A percentile compares a stretch with the other conserved stretches of the same genome.
phyloP scores from a whole-genome alignment of 2,329 filamentous ascomycete genomes.

The Trichophaea hybrida region DNA sequence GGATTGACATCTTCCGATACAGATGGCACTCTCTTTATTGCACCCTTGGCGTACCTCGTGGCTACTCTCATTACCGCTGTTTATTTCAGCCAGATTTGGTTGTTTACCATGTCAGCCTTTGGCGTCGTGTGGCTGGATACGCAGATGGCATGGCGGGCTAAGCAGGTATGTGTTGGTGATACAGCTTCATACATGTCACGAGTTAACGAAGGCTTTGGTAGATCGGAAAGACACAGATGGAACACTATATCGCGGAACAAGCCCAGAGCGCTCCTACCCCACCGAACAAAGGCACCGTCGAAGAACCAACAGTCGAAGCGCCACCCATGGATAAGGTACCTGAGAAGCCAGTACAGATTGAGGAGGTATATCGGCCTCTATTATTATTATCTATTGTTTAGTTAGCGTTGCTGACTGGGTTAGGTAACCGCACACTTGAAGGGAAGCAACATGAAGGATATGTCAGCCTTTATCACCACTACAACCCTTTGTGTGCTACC shows the following conservation, averaged over 20 bases:
- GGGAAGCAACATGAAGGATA: no score
- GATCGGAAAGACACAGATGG: background rate
- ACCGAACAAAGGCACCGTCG: background rate
- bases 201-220: background rate
- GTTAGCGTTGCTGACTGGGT: no score
- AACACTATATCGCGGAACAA: background rate
- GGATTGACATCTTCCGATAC: background rate
- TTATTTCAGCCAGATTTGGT: constrained; percentile 1
- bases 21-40: background rate
- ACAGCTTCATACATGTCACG: background rate
- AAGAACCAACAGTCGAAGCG: background rate
- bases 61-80: background rate
- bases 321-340: background rate
- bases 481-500: background rate
- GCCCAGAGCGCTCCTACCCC: background rate
- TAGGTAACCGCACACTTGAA: no score
- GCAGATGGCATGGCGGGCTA: constrained; percentile 2
- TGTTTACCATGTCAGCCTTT: constrained; percentile 4
- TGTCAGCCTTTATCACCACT: background rate
- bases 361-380: background rate
- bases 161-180: background rate
- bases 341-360: background rate
- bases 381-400: no score
- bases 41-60: background rate
- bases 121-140: constrained; percentile 4